Conservation (phyloP, 1,284 basidiomycete genomes). For the Malassezia obtusa region DNA sequence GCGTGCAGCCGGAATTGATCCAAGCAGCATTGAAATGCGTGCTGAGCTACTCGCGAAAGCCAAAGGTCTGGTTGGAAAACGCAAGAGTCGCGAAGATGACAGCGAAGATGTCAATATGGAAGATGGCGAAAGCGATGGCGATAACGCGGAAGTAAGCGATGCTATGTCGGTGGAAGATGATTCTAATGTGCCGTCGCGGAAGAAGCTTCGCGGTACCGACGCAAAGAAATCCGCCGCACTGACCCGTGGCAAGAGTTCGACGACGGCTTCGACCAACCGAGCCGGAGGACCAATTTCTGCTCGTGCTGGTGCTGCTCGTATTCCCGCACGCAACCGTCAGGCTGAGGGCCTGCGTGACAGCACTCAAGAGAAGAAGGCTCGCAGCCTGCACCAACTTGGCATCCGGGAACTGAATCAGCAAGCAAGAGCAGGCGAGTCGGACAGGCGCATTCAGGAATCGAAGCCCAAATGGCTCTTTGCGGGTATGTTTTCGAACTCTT, state of each 20-base stretch:
- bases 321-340: constrained; percentile 37
- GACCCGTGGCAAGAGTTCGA: constrained; percentile 21
- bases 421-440: constrained; percentile 42
- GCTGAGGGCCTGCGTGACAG: constrained; percentile 32
- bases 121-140: constrained; percentile 50
- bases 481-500: constrained; percentile 3
- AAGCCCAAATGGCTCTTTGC: constrained; percentile 46
- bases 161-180: constrained; percentile 46
- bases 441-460: constrained; percentile 41
- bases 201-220: constrained; percentile 53
- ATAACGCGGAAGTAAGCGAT: constrained; percentile 50
- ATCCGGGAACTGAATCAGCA: constrained; percentile 37
- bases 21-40: constrained; percentile 74
- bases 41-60: constrained; percentile 73
- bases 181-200: constrained; percentile 8
- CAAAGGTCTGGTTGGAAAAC: constrained; percentile 59
- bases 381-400: constrained; percentile 30
- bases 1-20: constrained; percentile 78
- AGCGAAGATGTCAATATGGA: constrained; percentile 31
- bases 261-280: constrained; percentile 30
- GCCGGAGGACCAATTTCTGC: constrained; percentile 34
- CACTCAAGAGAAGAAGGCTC: constrained; percentile 38
- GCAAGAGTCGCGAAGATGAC: constrained; percentile 52
- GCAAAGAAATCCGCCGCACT: constrained; percentile 51
- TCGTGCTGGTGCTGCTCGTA: constrained; percentile 39